phyloP scores from a whole-genome alignment of 495 filamentous ascomycete species.

The Zalerion maritima region DNA sequence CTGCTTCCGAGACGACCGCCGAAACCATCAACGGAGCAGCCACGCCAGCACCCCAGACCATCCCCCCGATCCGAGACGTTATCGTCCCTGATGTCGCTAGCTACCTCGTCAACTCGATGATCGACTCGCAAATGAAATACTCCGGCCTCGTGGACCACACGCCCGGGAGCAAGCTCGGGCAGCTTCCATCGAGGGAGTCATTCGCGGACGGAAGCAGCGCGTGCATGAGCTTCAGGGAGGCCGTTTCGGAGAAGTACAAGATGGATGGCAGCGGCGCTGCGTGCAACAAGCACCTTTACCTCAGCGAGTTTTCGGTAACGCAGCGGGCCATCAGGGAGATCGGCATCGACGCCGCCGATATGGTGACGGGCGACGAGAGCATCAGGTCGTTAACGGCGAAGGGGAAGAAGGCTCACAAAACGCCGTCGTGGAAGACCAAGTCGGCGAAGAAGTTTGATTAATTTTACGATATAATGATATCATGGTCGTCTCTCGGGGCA shows the following conservation, averaged over 20 bases:
- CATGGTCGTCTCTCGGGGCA: too few species aligned
- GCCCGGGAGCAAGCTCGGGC: conserved; percentile 18
- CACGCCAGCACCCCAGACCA: conserved; percentile 1
- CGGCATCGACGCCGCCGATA: conserved; percentile 15
- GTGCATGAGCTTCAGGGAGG: neutral
- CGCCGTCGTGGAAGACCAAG: conserved; percentile 6
- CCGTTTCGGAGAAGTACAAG: neutral
- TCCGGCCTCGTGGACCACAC: conserved; percentile 14
- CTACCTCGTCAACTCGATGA: conserved; percentile 16
- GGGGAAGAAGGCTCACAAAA: conserved; percentile 4
- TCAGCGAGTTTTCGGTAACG: conserved; percentile 17
- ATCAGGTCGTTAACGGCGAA: conserved; percentile 1
- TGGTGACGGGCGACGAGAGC: conserved; percentile 6
- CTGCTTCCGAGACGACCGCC: neutral
- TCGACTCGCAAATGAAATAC: conserved; percentile 18
- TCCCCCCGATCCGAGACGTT: conserved; percentile 13
- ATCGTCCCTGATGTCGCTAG: conserved; percentile 13
- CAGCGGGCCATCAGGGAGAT: conserved; percentile 18
- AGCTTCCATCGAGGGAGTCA: conserved; percentile 6
- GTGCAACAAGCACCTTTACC: conserved; percentile 20
- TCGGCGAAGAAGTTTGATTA: conserved; percentile 1
- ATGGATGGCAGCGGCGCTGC: conserved; percentile 9
- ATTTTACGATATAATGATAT: neutral
- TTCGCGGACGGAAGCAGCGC: conserved; percentile 18
- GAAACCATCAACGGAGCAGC: conserved; percentile 2